These are phyloP conservation scores for Verticillium klebahnii DNA, from an alignment of 2,329 filamentous ascomycete genomes.

Conservation along the genomic window DNA sequence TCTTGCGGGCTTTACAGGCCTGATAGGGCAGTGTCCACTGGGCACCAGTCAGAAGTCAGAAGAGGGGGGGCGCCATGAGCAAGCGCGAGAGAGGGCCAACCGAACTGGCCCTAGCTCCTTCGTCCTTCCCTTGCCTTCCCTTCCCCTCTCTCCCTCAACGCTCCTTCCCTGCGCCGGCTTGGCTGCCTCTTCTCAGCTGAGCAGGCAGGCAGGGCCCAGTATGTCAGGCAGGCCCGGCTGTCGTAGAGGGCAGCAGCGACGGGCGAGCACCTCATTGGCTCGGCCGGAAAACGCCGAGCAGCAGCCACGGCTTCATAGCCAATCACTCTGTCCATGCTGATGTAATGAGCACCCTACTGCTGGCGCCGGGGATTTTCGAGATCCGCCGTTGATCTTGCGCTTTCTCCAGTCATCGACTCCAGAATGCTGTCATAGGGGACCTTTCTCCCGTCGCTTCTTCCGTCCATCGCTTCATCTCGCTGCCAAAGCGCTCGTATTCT, in stretches of 20 bases:
- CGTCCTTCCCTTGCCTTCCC: neutral
- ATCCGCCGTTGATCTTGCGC: neutral
- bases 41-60: neutral
- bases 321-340: neutral
- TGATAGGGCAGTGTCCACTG: neutral
- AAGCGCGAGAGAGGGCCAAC: neutral
- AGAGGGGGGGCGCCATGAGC: neutral
- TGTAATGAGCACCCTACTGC: conserved; percentile 1
- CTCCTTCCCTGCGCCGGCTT: neutral
- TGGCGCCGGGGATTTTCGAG: conserved; percentile 4
- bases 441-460: neutral
- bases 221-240: neutral
- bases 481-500: neutral
- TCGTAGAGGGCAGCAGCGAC: neutral
- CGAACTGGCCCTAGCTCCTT: neutral
- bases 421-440: neutral
- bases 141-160: neutral
- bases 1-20: neutral
- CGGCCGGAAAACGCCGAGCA: conserved; percentile 1
- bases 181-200: neutral
- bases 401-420: neutral
- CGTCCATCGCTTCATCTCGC: neutral
- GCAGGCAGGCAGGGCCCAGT: neutral
- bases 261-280: neutral
- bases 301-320: neutral